A percentile compares a stretch with the other conserved stretches of the same genome.
Conservation (phyloP, 768 basidiomycete genomes). For the Cubamyces lactineus region DNA sequence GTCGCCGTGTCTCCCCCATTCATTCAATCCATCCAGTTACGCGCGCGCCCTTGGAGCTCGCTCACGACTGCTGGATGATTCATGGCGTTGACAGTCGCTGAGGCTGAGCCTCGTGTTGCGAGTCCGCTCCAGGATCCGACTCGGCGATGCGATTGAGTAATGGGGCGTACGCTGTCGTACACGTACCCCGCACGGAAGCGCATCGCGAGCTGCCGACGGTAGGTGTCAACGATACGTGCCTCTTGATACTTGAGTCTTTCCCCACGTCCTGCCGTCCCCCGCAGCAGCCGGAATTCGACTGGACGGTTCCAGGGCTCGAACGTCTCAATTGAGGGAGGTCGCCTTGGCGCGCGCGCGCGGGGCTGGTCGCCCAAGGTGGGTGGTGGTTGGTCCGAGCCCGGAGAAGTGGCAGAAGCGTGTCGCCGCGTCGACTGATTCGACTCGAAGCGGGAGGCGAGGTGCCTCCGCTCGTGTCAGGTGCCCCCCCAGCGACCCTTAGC, state of each 20-base stretch:
- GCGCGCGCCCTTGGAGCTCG: no score
- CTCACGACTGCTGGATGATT: no score
- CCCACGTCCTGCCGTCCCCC: slow-evolving; percentile 6
- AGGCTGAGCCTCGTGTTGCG: not conserved
- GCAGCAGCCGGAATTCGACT: not conserved
- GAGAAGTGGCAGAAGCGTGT: not conserved
- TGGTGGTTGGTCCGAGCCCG: slow-evolving; percentile 6
- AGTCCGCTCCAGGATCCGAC: slow-evolving; percentile 5
- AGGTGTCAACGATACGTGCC: no score
- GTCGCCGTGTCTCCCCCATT: no score
- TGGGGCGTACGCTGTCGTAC: not conserved
- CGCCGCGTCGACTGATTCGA: not conserved
- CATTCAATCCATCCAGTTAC: no score
- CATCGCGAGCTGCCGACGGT: not conserved
- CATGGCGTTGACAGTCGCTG: no score
- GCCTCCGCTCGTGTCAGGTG: slow-evolving; percentile 10
- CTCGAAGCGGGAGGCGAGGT: slow-evolving; percentile 10
- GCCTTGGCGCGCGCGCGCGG: no score
- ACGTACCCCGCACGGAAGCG: slow-evolving; percentile 13
- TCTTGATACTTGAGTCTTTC: not conserved
- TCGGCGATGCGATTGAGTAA: slow-evolving; percentile 4
- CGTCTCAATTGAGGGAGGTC: no score
- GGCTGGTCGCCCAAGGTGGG: no score
- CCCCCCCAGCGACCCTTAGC: not conserved
- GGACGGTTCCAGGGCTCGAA: not conserved